Evolutionary conservation across 805 yeast genomes (phyloP).

Genomic region (Candida fluviatilis): DNA sequence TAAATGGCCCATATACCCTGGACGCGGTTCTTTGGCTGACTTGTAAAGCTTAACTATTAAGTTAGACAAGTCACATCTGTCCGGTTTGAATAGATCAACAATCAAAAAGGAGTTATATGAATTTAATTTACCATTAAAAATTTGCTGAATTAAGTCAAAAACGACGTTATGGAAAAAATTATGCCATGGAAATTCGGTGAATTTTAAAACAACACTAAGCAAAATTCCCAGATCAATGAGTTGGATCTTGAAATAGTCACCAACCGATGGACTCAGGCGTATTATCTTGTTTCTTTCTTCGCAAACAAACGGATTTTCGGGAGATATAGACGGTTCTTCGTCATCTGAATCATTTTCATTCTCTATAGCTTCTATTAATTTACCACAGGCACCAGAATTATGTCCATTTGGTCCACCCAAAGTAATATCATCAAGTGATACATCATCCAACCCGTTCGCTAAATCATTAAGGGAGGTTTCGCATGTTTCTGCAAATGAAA

Average conservation of each 20-base stretch:
- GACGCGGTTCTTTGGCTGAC: conserved; percentile 47
- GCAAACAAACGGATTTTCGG: conserved; percentile 42
- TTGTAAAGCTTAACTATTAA: conserved; percentile 23
- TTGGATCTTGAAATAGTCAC: conserved; percentile 82
- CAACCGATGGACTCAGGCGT: conserved; percentile 65
- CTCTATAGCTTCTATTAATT: conserved; percentile 21
- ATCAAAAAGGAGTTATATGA: conserved; percentile 64
- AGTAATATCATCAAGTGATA: conserved; percentile 29
- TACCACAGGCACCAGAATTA: conserved; percentile 16
- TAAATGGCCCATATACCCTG: conserved; percentile 97
- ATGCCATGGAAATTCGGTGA: conserved; percentile 91
- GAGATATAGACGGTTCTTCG: conserved; percentile 41
- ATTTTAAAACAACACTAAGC: conserved; percentile 63
- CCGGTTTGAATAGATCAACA: conserved; percentile 21
- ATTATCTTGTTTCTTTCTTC: conserved; percentile 26
- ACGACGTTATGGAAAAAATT: conserved; percentile 96
- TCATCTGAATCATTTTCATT: conserved; percentile 37
- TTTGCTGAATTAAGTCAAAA: conserved; percentile 93
- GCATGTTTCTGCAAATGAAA: conserved; percentile 22
- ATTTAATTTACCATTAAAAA: conserved; percentile 87
- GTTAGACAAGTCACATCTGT: conserved; percentile 21
- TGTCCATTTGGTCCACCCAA: conserved; percentile 17
- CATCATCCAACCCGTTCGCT: conserved; percentile 34
- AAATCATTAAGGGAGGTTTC: conserved; percentile 22
- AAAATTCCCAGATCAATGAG: conserved; percentile 72